These are phyloP conservation scores for Grifola frondosa DNA, from an alignment of 1,284 basidiomycete genomes.

Conservation along the genomic window DNA sequence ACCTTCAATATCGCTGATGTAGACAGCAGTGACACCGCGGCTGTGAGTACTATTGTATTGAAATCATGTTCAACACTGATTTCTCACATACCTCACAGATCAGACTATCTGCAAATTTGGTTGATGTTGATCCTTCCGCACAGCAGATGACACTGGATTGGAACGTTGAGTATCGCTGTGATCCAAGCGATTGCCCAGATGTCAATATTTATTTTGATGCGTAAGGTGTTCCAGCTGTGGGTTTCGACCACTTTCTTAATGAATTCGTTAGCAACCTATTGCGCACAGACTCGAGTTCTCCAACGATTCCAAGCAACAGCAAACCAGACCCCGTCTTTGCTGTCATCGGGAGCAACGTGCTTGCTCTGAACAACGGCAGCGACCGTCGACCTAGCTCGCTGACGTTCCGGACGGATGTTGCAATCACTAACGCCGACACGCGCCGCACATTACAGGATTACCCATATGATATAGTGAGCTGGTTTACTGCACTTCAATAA, in stretches of 20 bases:
- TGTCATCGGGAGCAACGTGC: conserved; percentile 16
- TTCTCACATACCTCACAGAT: conserved; percentile 6
- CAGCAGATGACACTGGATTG: conserved; percentile 24
- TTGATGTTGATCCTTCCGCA: conserved; percentile 13
- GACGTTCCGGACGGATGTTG: conserved; percentile 21
- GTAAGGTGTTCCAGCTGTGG: conserved; percentile 7
- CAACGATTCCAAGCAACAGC: conserved; percentile 8
- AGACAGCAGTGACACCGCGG: conserved; percentile 4
- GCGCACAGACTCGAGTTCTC: conserved; percentile 1
- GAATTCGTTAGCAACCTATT: conserved; percentile 13
- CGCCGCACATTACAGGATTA: conserved; percentile 22
- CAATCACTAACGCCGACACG: conserved; percentile 17
- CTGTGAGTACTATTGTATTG: neutral
- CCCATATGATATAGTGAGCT: conserved; percentile 23
- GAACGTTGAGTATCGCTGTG: conserved; percentile 15
- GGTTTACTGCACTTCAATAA: no score
- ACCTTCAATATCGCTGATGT: conserved; percentile 14
- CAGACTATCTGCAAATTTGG: conserved; percentile 17
- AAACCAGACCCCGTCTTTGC: conserved; percentile 20
- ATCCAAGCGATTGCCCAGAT: conserved; percentile 14
- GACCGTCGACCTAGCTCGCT: conserved; percentile 17
- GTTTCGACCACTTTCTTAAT: neutral
- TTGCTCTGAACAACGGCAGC: conserved; percentile 10
- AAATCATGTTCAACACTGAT: no score
- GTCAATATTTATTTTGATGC: conserved; percentile 23